Evolutionary conservation across 73 alveolate genomes (phyloP).

Genomic region (Breviolum minutum): DNA sequence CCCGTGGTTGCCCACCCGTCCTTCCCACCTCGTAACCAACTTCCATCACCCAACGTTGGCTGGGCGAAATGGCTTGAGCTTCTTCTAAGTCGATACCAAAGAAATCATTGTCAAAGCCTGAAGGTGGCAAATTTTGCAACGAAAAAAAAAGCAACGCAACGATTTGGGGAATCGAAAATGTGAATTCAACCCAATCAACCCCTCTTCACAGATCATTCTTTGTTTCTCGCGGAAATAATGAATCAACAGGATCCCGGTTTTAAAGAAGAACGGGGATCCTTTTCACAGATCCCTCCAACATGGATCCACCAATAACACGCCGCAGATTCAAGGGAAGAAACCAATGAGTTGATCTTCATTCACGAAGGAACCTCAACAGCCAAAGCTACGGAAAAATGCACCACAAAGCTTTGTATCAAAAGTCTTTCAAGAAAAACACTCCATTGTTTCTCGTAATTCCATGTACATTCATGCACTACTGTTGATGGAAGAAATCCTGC

Average conservation of each 20-base stretch:
- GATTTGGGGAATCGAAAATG: not conserved
- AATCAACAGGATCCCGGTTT: no score
- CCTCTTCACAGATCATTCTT: no score
- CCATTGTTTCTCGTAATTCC: not conserved
- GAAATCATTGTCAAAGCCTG: conserved; percentile 90
- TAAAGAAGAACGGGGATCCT: no score
- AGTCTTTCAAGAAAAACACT: not conserved
- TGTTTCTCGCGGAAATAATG: no score
- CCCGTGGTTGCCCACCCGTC: not conserved
- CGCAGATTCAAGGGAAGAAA: not conserved
- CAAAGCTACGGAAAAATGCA: not conserved
- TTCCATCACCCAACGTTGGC: conserved; percentile 73
- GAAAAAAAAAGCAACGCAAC: no score
- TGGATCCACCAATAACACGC: no score
- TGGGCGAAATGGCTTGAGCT: conserved; percentile 75
- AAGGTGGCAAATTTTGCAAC: not conserved
- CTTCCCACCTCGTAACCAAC: conserved; percentile 77
- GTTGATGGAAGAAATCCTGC: no score
- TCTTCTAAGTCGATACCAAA: conserved; percentile 78
- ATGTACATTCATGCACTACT: no score
- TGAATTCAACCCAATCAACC: not conserved
- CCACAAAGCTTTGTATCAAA: not conserved
- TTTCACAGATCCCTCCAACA: no score
- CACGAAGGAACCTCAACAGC: conserved; percentile 59
- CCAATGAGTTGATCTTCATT: conserved; percentile 84